Evolutionary conservation across 169 alveolate species (phyloP).

Genomic region (Plasmodium relictum): DNA sequence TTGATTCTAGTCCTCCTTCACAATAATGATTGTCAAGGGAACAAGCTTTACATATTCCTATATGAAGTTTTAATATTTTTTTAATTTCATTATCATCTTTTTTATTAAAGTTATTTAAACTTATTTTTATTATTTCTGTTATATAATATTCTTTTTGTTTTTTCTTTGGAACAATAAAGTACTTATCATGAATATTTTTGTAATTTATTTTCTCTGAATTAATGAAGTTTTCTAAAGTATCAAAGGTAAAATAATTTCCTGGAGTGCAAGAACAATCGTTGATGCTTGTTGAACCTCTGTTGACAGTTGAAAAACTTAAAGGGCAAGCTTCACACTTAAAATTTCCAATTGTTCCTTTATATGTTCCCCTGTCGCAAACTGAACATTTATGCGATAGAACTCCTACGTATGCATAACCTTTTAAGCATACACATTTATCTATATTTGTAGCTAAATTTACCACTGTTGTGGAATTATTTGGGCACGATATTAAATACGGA

Average conservation of each 20-base stretch:
- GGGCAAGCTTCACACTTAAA: constrained; percentile 83
- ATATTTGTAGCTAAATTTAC: constrained; percentile 60
- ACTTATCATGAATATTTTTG: constrained; percentile 45
- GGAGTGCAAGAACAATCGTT: constrained; percentile 81
- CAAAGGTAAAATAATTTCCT: constrained; percentile 77
- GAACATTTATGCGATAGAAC: constrained; percentile 69
- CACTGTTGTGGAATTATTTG: constrained; percentile 81
- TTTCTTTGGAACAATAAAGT: constrained; percentile 61
- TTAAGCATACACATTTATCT: constrained; percentile 82
- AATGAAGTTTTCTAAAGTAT: constrained; percentile 41
- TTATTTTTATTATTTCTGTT: constrained; percentile 44
- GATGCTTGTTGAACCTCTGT: constrained; percentile 79
- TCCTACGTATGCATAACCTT: constrained; percentile 79
- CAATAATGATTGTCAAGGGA: constrained; percentile 67
- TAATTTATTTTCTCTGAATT: constrained; percentile 39
- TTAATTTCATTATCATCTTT: constrained; percentile 22
- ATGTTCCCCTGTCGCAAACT: constrained; percentile 83
- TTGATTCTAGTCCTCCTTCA: constrained; percentile 68
- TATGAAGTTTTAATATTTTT: constrained; percentile 33
- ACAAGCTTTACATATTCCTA: constrained; percentile 74
- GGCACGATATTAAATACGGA: constrained; percentile 79
- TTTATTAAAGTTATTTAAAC: constrained; percentile 26
- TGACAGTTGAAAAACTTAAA: constrained; percentile 78
- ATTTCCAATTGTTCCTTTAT: constrained; percentile 79
- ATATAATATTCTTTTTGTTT: constrained; percentile 16